Evolutionary conservation across 1,284 basidiomycete genomes (phyloP).

Genomic region (Moesziomyces sp.): DNA sequence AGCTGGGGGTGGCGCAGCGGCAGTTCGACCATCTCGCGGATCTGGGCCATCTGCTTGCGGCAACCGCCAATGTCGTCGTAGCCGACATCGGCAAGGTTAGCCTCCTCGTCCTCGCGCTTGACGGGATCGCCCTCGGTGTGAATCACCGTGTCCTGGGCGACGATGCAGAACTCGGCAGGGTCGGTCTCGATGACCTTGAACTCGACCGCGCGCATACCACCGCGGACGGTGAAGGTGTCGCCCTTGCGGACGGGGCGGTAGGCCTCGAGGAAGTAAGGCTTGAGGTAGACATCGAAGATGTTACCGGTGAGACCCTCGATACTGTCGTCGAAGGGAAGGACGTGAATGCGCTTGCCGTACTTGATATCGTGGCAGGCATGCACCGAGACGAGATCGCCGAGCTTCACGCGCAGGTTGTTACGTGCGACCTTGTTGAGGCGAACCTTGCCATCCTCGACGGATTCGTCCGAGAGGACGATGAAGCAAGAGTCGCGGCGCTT

Average conservation of each 20-base stretch:
- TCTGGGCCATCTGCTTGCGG: conserved; percentile 99
- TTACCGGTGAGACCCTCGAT: conserved; percentile 96
- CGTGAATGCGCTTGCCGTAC: conserved; percentile 97
- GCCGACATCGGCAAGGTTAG: conserved; percentile 94
- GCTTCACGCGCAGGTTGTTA: conserved; percentile 96
- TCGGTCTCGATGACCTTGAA: conserved; percentile 96
- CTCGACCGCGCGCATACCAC: conserved; percentile 80
- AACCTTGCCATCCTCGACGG: conserved; percentile 96
- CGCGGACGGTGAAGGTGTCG: conserved; percentile 98
- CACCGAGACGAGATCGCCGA: conserved; percentile 94
- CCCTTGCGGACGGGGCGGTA: conserved; percentile 95
- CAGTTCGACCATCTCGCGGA: conserved; percentile 97
- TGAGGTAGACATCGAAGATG: conserved; percentile 98
- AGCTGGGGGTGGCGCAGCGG: conserved; percentile 97
- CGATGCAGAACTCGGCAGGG: conserved; percentile 94
- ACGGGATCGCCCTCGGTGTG: conserved; percentile 98
- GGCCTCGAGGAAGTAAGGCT: conserved; percentile 99
- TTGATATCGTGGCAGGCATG: conserved; percentile 98
- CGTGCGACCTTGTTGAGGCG: conserved; percentile 98
- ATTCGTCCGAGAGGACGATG: conserved; percentile 93
- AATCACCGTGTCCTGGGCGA: conserved; percentile 95
- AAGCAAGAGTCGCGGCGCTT: conserved; percentile 90
- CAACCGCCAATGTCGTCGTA: conserved; percentile 99
- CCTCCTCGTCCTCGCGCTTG: conserved; percentile 98
- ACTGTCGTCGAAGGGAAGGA: conserved; percentile 98